These are phyloP conservation scores for Teunomyces kruisii DNA, from an alignment of 805 yeast genomes.

Conservation along the genomic window DNA sequence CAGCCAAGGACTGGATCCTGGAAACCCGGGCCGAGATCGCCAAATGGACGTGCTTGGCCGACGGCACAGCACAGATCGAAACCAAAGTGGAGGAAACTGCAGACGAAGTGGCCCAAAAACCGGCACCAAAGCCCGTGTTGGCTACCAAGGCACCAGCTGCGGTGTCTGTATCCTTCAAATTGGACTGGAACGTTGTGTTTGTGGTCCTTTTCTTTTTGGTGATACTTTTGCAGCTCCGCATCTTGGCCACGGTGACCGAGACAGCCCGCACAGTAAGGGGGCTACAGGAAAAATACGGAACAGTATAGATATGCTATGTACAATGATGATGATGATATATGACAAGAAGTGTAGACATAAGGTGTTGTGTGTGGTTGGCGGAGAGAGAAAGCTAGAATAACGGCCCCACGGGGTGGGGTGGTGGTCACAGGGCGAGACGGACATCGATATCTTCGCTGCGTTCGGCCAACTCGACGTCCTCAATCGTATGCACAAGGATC, in stretches of 20 bases:
- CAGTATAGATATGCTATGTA: not conserved
- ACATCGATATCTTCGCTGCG: conserved; percentile 28
- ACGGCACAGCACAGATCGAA: conserved; percentile 16
- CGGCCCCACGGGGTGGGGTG: too few species aligned
- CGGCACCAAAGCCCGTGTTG: too few species aligned
- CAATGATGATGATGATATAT: not conserved
- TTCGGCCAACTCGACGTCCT: conserved; percentile 61
- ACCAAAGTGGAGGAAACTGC: not conserved
- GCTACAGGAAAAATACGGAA: not conserved
- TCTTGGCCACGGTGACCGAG: not conserved
- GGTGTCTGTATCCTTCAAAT: not conserved
- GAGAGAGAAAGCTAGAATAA: too few species aligned
- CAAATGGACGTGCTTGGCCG: conserved; percentile 17
- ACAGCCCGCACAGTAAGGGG: not conserved
- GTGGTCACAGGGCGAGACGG: not conserved
- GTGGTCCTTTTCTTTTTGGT: not conserved
- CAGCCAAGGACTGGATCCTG: conserved; percentile 49
- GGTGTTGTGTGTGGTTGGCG: not conserved
- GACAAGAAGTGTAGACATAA: not conserved
- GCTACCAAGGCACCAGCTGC: not conserved
- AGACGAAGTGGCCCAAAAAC: not conserved
- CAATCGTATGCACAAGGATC: conserved; percentile 64
- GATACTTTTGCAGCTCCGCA: not conserved
- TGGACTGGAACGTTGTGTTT: not conserved
- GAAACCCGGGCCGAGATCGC: conserved; percentile 44